phyloP scores from a whole-genome alignment of 257 asterid genomes.

The Cinchona pubescens region DNA sequence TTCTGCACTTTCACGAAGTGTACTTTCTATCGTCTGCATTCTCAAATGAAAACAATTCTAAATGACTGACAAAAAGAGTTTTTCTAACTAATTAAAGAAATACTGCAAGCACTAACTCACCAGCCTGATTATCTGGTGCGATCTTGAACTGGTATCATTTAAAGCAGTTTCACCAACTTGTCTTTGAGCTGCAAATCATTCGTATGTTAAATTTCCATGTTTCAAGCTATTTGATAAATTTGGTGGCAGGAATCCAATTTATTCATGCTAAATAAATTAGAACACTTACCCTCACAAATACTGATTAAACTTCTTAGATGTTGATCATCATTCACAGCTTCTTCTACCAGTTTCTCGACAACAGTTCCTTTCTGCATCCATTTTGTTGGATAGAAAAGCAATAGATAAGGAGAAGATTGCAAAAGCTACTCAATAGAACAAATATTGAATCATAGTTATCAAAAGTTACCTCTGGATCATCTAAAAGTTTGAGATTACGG shows the following conservation, averaged over 20 bases:
- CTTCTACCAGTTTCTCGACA: slow-evolving; percentile 89
- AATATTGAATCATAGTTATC: neutral
- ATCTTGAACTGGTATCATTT: slow-evolving; percentile 89
- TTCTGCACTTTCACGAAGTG: slow-evolving; percentile 81
- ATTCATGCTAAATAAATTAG: slow-evolving; percentile 17
- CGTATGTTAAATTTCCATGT: slow-evolving; percentile 4
- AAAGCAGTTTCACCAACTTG: slow-evolving; percentile 96
- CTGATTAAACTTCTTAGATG: slow-evolving; percentile 70
- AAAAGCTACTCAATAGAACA: neutral
- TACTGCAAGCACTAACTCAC: slow-evolving; percentile 29
- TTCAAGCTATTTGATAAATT: neutral
- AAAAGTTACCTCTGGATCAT: slow-evolving; percentile 82
- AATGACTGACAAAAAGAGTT: slow-evolving; percentile 13
- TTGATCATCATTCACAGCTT: slow-evolving; percentile 70
- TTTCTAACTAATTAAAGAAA: neutral
- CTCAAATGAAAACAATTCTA: slow-evolving; percentile 23
- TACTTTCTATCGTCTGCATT: slow-evolving; percentile 86
- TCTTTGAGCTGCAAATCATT: slow-evolving; percentile 69
- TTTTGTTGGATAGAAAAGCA: slow-evolving; percentile 6
- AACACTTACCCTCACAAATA: slow-evolving; percentile 66
- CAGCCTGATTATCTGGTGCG: slow-evolving; percentile 94
- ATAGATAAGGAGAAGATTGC: slow-evolving; percentile 13
- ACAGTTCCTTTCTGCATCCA: slow-evolving; percentile 79
- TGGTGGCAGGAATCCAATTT: neutral
- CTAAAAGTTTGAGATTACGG: slow-evolving; percentile 80